Base-by-base conservation (phyloP, 2,329 filamentous ascomycete genomes). In the Raffaelea deltoideospora region DNA sequence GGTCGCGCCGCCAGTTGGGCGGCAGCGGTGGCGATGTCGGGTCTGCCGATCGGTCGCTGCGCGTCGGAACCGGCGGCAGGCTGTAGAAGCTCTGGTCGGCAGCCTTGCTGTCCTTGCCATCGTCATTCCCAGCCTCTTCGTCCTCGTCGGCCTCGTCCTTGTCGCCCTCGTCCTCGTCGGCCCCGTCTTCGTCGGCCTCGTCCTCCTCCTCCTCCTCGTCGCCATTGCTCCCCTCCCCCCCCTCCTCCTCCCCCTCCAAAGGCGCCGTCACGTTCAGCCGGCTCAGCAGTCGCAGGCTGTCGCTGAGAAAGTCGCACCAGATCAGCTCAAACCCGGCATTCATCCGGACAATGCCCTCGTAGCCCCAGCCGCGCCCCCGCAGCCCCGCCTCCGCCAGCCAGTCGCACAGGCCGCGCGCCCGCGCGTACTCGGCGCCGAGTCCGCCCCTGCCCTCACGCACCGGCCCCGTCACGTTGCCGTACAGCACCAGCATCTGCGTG, bases 311-410 rank as follows among this genome's bases (percentile, higher is more conserved):
- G 39, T 67, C 55, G 43, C 64, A 67, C 63, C 63, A 65, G n/a
- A 67, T 64, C 46, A 66, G 49, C 49, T 67, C 63, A 40, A 67
- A 67, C 4, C 61, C 64, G 11, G 63, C 59, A 45, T 67, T 66
- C 63, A 67, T 67, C 39, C 64, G 54, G 30, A 68, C 58, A 26
- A 67, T 50, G 2, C 61, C 64, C 44, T 70, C 65, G 23, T 62
- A 59, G 27, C 62, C 64, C 63, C 61, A 67, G 5, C 59, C 63
- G 9, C 43, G 41, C 1, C 62, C 63, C 6, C 64, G 55, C 13
- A 68, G 53, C 1, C 56, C 51, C 4, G 53, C 48, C 9, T 51
- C 47, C 20, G 43, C 44, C 8, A 66, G 49, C 62, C 64, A 67
- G 19, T 59, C 49, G 42, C 65, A 69, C 27, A 69, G 49, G 4